A percentile compares a stretch with the other conserved stretches of the same genome.
These are phyloP conservation scores for Phytophthora kernoviae DNA, from an alignment of 352 stramenopile genomes.

Conservation along the genomic window DNA sequence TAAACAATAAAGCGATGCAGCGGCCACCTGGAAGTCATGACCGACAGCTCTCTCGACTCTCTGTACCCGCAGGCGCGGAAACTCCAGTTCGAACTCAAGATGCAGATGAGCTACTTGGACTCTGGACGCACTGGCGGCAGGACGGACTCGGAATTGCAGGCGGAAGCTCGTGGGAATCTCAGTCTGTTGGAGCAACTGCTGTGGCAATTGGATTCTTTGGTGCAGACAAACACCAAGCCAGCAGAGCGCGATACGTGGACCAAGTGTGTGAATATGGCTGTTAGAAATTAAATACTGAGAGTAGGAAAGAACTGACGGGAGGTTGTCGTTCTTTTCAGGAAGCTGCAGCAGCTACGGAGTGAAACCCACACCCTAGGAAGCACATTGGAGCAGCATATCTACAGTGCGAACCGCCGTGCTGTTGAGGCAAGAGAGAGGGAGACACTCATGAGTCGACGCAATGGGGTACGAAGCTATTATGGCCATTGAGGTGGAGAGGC, in stretches of 20 bases:
- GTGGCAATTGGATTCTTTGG: conserved; percentile 84
- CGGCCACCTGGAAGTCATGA: too few relatives aligned
- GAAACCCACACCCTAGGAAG: conserved; percentile 69
- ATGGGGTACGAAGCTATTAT: conserved; percentile 36
- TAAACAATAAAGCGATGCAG: too few relatives aligned
- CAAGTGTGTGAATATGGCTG: conserved; percentile 42
- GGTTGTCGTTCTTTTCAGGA: conserved; percentile 31
- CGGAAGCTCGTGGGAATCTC: conserved; percentile 72
- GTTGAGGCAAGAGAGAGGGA: conserved; percentile 78
- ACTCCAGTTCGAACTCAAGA: conserved; percentile 89
- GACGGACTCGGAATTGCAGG: conserved; percentile 66
- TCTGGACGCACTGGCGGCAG: conserved; percentile 54
- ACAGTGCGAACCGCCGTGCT: conserved; percentile 61
- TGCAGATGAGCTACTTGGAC: conserved; percentile 88
- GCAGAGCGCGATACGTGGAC: conserved; percentile 74
- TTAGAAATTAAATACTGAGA: not conserved
- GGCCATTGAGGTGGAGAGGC: not conserved
- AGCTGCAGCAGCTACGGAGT: conserved; percentile 74
- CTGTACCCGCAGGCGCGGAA: conserved; percentile 85
- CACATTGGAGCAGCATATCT: conserved; percentile 83
- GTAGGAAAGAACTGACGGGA: not conserved
- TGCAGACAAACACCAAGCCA: conserved; percentile 56
- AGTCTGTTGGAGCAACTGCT: conserved; percentile 74
- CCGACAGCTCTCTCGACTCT: conserved; percentile 59
- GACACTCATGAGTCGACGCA: conserved; percentile 71